phyloP scores from a whole-genome alignment of 176 grass and related monocot species.

The Musa itinerans region DNA sequence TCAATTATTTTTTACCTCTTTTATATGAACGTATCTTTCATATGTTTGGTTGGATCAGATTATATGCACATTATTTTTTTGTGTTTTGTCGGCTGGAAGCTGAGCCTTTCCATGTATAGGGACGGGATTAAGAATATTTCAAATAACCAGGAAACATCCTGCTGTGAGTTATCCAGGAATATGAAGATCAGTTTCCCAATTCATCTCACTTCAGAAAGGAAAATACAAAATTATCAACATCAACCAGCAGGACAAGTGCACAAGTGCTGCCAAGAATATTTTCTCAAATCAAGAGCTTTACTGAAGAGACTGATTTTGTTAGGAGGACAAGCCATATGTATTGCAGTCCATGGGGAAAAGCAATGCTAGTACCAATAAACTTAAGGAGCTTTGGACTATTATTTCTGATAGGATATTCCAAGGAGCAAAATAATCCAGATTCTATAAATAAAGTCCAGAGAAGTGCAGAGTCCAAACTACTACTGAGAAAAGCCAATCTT shows the following conservation, averaged over 20 bases:
- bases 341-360: constrained; percentile 75
- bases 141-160: constrained; percentile 23
- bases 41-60: constrained; percentile 35
- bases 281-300: too few relatives aligned
- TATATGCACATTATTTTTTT: constrained; percentile 1
- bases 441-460: constrained; percentile 30
- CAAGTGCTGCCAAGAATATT: constrained; percentile 19
- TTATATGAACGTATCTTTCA: too few relatives aligned
- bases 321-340: constrained; percentile 55
- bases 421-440: constrained; percentile 27
- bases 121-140: constrained; percentile 25
- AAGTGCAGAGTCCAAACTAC: constrained; percentile 32
- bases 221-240: constrained; percentile 68
- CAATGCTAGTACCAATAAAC: constrained; percentile 34
- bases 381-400: constrained; percentile 48
- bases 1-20: too few relatives aligned
- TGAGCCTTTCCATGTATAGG: too few relatives aligned
- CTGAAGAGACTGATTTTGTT: background rate
- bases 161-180: constrained; percentile 73
- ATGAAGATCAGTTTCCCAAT: constrained; percentile 59
- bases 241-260: constrained; percentile 35
- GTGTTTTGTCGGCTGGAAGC: too few relatives aligned
- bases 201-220: constrained; percentile 77
- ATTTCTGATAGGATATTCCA: constrained; percentile 1
- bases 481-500: constrained; percentile 46